Evolutionary conservation across 768 basidiomycete species (phyloP).

Genomic region (Dioszegia crocea): DNA sequence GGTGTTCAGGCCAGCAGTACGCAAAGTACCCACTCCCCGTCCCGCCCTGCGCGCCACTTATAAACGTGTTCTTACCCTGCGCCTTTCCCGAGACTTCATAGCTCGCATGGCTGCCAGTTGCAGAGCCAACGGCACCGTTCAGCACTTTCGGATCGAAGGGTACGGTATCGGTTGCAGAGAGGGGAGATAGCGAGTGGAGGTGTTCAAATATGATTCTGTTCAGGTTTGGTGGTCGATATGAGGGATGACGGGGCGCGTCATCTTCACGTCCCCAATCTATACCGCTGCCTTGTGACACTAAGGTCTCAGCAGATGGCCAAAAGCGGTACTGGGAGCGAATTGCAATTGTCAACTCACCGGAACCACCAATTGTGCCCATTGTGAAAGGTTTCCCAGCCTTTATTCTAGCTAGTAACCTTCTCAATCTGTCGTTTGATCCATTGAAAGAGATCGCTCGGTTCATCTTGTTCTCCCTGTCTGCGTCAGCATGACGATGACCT

Average conservation of each 20-base stretch:
- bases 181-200: slow-evolving; percentile 25
- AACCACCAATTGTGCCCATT: slow-evolving; percentile 33
- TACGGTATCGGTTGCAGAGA: background rate
- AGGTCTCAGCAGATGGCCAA: too few relatives aligned
- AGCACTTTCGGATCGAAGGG: background rate
- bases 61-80: slow-evolving; percentile 30
- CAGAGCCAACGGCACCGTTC: slow-evolving; percentile 2
- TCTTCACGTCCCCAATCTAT: too few relatives aligned
- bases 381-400: slow-evolving; percentile 28
- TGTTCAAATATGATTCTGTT: slow-evolving; percentile 33
- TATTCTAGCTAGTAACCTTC: slow-evolving; percentile 19
- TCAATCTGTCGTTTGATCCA: slow-evolving; percentile 25
- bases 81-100: slow-evolving; percentile 7
- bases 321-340: too few relatives aligned
- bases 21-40: slow-evolving; percentile 43
- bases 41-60: slow-evolving; percentile 46
- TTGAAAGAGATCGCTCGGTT: too few relatives aligned
- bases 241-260: slow-evolving; percentile 1
- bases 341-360: slow-evolving; percentile 16
- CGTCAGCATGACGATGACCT: too few relatives aligned
- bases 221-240: slow-evolving; percentile 18
- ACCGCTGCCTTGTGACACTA: too few relatives aligned
- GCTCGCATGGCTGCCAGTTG: background rate
- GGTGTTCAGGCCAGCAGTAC: slow-evolving; percentile 45
- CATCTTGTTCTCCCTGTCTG: too few relatives aligned